These are phyloP conservation scores for Saccharum officinarum DNA, from an alignment of 176 grass and related monocot species.

Conservation along the genomic window DNA sequence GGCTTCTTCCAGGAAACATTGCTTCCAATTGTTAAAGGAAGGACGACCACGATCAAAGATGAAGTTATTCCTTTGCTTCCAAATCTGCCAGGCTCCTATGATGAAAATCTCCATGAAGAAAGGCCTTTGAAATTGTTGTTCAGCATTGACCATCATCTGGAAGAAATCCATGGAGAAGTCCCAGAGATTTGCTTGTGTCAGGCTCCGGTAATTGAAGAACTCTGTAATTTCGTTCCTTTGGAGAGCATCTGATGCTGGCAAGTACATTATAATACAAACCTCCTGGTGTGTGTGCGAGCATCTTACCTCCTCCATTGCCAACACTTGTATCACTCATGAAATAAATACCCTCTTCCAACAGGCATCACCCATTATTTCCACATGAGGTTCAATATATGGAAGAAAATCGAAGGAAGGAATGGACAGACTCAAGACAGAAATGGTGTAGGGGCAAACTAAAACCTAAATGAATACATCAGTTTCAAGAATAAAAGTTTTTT, in stretches of 20 bases:
- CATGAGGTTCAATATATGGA: not conserved
- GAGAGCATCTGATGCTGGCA: slow-evolving; percentile 70
- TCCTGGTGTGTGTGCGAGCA: not conserved
- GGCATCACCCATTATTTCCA: not conserved
- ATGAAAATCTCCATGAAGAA: no score
- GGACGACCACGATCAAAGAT: no score
- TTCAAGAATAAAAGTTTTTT: not conserved
- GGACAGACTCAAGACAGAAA: not conserved
- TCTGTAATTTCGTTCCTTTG: slow-evolving; percentile 83
- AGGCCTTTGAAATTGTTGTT: no score
- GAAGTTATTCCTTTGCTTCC: no score
- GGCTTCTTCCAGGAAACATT: no score
- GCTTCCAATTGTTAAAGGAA: no score
- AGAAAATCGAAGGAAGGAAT: not conserved
- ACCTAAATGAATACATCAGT: not conserved
- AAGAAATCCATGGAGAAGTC: no score
- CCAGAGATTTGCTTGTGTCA: slow-evolving; percentile 64
- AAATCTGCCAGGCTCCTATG: no score
- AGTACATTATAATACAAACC: slow-evolving; percentile 96
- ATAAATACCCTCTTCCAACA: not conserved
- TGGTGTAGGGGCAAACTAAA: slow-evolving; percentile 10
- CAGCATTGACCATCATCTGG: no score
- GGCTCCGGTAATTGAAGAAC: slow-evolving; percentile 75
- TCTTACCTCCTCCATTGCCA: no score
- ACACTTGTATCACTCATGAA: not conserved